Evolutionary conservation across 306 rosid species (phyloP), one percentile per base, ranked within the genome.

Genomic region (Aeschynomene evenia): DNA sequence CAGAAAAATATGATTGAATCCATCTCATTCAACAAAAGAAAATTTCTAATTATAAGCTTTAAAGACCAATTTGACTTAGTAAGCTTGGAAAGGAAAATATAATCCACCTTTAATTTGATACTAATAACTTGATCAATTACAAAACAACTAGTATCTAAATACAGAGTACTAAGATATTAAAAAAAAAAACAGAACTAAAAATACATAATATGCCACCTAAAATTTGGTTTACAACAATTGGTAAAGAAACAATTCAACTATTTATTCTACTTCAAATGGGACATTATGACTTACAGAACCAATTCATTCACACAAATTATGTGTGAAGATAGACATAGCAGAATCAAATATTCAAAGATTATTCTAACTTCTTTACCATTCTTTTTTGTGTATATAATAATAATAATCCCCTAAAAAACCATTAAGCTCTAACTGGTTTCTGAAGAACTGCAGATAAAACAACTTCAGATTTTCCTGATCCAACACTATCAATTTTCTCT

Each of bases 391-490:
- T 46, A 73, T 21, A 31, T 66, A n/a, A n/a, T n/a, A n/a, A n/a
- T n/a, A n/a, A n/a, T n/a, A 77, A 75, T 48, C 36, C 51, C 19
- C 51, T 7, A 5, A n/a, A 36, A n/a, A 36, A 72, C 9, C 68
- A 63, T 84, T 79, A 87, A 48, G 61, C 83, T 77, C 98, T 89
- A 65, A 82, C 82, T 7, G 98, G 91, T 81, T 93, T 93, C 72
- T 90, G 98, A 63, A 93, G 84, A 33, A 93, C 90, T 4, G 98
- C 91, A 43, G 97, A 93, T 58, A 93, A 82, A 68, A 86, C 88
- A 28, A 83, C 79, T 74, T 84, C 87, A 1, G 85, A 59, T 82
- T 85, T 92, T 5, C 86, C 89, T 4, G 89, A 77, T 0, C 84
- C 86, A 53, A 77, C 63, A 40, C 77, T 57, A 43, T 86, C 95